Percentiles rank a stretch among this genome's conserved stretches.
Conservation (phyloP, 2,329 filamentous ascomycete genomes). For the Pyrenophora tritici-repentis region DNA sequence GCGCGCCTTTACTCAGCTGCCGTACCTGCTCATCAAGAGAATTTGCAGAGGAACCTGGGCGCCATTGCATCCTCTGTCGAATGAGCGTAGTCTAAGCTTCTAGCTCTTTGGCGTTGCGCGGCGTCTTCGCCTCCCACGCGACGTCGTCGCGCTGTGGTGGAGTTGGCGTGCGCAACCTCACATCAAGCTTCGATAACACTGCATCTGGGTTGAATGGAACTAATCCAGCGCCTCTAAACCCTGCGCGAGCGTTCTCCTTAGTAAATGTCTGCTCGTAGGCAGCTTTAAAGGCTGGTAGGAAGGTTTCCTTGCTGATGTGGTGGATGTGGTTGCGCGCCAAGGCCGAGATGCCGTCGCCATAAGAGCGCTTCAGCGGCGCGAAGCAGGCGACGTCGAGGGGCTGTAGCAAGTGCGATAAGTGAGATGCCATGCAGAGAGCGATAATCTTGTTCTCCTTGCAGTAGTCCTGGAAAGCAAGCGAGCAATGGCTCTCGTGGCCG, state of each 20-base stretch:
- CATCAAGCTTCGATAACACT: not conserved
- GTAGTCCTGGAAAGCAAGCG: not conserved
- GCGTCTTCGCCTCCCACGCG: conserved; percentile 15
- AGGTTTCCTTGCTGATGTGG: too few species aligned
- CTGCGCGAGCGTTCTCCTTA: too few species aligned
- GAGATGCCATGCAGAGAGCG: not conserved
- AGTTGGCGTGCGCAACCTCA: not conserved
- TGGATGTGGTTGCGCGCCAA: not conserved
- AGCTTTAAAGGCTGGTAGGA: too few species aligned
- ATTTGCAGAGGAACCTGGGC: conserved; percentile 7
- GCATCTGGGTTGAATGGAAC: not conserved
- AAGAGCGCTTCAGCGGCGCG: not conserved
- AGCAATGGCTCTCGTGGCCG: conserved; percentile 13
- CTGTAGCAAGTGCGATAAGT: not conserved
- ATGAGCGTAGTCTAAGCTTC: conserved; percentile 14
- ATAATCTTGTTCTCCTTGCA: conserved; percentile 4
- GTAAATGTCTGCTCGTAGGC: too few species aligned
- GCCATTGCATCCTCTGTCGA: conserved; percentile 6
- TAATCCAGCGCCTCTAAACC: not conserved
- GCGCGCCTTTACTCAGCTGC: conserved; percentile 12
- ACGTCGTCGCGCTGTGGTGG: not conserved
- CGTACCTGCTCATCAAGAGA: conserved; percentile 5
- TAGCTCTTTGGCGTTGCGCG: conserved; percentile 13
- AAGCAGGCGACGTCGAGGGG: not conserved
- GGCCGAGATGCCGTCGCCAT: not conserved